Evolutionary conservation across 768 basidiomycete genomes (phyloP), one percentile per base, ranked within the genome.

Genomic region (Kwoniella dendrophila): DNA sequence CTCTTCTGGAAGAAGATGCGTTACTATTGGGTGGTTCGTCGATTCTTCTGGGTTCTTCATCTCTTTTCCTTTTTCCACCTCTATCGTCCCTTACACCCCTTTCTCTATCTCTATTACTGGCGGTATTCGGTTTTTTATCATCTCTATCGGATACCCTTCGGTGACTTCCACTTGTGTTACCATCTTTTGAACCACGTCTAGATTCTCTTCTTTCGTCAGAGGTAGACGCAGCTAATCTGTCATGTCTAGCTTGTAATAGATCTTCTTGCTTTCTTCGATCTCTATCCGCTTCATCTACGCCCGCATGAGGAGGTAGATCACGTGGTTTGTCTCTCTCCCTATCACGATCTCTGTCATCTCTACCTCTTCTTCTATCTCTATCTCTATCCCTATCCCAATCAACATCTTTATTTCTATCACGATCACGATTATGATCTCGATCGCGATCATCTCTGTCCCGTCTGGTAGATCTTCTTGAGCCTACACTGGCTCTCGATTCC

Each of bases 241-340:
- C 68, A 44, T 56, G 57, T 59, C 66, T 34, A 6, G 59, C 71
- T 45, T 62, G 66, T 3, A 70, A 44, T 1, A 72, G 43, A 40
- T 66, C 63, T 45, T 72, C 68, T 48, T 71, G 65, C 29, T 49
- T 49, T 34, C 54, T 60, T 34, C 68, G 56, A 5, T 68, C 66
- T 33, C 43, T 41, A 27, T 54, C 59, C 29, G 65, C 63, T 10
- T 60, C 67, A 2, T 38, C 41, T 10, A 33, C 33, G 8, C 20
- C 11, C 36, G 20, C 62, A 10, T 22, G 10, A 4, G 38, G 33
- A 10, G 43, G 22, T 11, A 34, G n/a, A 60, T 48, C 48, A 34
- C 34, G 41, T 10, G 24, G 22, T 33, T 55, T 34, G 1, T 53
- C 48, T 45, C 48, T 49, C 6, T 57, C 55, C 18, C 59, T 40